Evolutionary conservation across 2,329 filamentous ascomycete genomes (phyloP).

Genomic region (Aspergillus texensis): DNA sequence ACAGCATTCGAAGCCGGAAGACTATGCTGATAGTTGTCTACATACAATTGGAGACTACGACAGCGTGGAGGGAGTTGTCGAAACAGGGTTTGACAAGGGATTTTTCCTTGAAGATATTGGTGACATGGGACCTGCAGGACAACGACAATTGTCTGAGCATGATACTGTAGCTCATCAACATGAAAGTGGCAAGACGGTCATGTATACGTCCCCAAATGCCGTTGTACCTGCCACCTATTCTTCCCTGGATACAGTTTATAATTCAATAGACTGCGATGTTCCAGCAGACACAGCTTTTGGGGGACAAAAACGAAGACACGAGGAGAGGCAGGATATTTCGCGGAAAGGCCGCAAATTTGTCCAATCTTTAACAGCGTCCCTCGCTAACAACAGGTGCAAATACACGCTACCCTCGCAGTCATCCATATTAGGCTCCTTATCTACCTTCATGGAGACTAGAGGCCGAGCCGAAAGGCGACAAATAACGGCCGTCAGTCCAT

Average conservation of each 20-base stretch:
- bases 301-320: background rate
- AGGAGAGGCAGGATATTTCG: background rate
- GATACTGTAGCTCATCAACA: background rate
- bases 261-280: background rate
- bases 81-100: background rate
- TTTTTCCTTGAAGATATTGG: background rate
- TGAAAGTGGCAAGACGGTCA: background rate
- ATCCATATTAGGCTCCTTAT: constrained; percentile 48
- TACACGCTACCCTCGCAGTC: background rate
- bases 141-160: background rate
- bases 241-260: background rate
- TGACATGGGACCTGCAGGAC: background rate
- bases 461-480: constrained; percentile 34
- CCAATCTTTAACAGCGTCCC: background rate
- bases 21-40: too few relatives aligned
- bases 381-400: background rate
- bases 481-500: constrained; percentile 28
- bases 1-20: background rate
- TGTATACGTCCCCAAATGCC: too few relatives aligned
- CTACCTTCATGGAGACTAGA: constrained; percentile 55
- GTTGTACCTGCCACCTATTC: background rate
- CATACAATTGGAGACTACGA: too few relatives aligned
- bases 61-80: too few relatives aligned
- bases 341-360: background rate
- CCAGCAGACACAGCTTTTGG: background rate